Base-by-base conservation (phyloP, 2,329 filamentous ascomycete genomes). In the Keithomyces neogunnii region DNA sequence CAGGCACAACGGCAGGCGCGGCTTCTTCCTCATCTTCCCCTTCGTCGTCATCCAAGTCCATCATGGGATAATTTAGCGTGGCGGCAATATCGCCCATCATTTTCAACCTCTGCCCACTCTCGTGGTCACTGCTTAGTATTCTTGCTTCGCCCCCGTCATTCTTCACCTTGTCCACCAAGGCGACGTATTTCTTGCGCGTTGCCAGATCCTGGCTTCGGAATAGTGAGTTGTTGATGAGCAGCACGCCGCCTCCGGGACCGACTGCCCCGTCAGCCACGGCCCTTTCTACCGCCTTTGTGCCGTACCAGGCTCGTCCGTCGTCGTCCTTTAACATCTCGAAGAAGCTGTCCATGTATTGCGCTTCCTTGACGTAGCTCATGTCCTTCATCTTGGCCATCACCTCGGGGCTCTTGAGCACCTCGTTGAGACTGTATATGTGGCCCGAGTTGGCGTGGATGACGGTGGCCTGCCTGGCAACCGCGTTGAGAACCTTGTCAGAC, bases 41-140 rank as follows among this genome's bases (percentile, higher is more conserved):
- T 3, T 73, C 82, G 2, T 86, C 83, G 35, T 91, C 85, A 56
- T 95, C 88, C 44, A 95, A 73, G 58, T 95, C 90, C 19, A 81
- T 72, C 38, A 97, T 77, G 0, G 93, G 91, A 65, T 91, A 99
- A 10, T 92, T 96, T 56, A 96, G 72, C 31, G 96, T 86, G 1
- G 90, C 90, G 13, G 92, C 93, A 55, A 99, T 86, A 19, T 90
- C 88, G 1, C 93, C 91, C 54, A 97, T 67, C 10, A 84, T 86
- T 58, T 91, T 88, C 11, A 99, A 70, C 53, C 90, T 76, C 71
- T 86, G 86, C 1, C 93, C 93, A 66, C 91, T 96, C 72, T 96
- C 92, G 67, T 97, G 92, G 62, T 95, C 86, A 61, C 88, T 91
- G 67, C 92, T 97, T 31, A 97, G 70, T n/a, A 97, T 81, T 50